Conservation (phyloP, 306 rosid species). For the Cucurbita ficifolia region DNA sequence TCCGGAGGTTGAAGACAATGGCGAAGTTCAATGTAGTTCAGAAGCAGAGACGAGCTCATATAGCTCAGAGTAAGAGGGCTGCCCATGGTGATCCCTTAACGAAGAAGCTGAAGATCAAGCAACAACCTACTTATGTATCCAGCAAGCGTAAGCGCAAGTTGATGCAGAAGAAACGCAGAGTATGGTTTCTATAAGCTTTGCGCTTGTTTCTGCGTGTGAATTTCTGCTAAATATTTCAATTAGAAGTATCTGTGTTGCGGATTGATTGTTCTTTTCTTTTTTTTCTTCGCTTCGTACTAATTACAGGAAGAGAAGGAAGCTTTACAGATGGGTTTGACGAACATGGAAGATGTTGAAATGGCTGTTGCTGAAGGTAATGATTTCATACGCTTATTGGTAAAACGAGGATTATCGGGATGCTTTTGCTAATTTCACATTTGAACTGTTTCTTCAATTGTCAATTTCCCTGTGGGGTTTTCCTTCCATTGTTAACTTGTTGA, state of each 20-base stretch:
- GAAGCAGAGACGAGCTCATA: slow-evolving; percentile 55
- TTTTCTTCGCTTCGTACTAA: neutral
- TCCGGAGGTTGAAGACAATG: slow-evolving; percentile 24
- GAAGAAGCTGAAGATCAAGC: slow-evolving; percentile 47
- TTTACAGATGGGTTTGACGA: slow-evolving; percentile 38
- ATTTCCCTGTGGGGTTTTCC: neutral
- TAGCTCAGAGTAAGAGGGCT: slow-evolving; percentile 52
- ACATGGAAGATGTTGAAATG: slow-evolving; percentile 81
- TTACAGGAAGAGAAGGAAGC: slow-evolving; percentile 73
- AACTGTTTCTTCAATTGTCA: neutral
- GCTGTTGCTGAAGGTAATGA: slow-evolving; percentile 56
- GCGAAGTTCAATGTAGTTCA: slow-evolving; percentile 89
- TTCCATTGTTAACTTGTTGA: no score
- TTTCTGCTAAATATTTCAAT: neutral
- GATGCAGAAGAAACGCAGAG: slow-evolving; percentile 65
- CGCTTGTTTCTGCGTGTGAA: neutral
- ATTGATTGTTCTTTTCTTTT: neutral
- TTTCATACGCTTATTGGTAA: neutral
- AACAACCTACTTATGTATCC: slow-evolving; percentile 42
- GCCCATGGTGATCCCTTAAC: slow-evolving; percentile 57
- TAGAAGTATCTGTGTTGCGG: no score
- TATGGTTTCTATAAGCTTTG: slow-evolving; percentile 9
- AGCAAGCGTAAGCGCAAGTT: slow-evolving; percentile 96
- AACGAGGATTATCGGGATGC: neutral
- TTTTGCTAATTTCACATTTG: neutral